Base-by-base conservation (phyloP, 2,329 filamentous ascomycete species). In the Hypocreales sp. region DNA sequence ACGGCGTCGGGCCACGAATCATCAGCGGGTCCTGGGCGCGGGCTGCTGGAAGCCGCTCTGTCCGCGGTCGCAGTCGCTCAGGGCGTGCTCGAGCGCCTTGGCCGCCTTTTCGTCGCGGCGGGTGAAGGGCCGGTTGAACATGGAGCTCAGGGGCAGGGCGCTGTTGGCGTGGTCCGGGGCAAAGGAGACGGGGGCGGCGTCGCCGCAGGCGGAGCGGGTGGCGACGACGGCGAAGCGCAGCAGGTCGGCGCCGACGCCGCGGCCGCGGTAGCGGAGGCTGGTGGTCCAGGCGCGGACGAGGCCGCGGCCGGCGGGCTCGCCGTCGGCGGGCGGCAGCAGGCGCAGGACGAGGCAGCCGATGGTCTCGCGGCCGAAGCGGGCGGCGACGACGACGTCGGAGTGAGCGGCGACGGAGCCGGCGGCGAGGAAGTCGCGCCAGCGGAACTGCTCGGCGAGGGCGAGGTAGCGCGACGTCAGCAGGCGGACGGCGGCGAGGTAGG, bases 251-350 rank as follows among this genome's bases (percentile, higher is more conserved):
- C 82, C 83, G 7, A 90, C 58, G 1, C 82, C 81, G 32, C 68
- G 69, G 16, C 65, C 58, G 13, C 83, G 64, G 49, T 83, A 90
- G 38, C 64, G 61, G 26, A 73, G 50, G 46, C 62, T 66, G 1
- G 84, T 80, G 2, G 82, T 86, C 82, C 83, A 92, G 3, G 77
- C 83, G 11, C 79, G 68, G 28, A 93, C 72, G 18, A 79, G 52
- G 4, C 72, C 78, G 32, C 61, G 64, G 25, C 69, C 69, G 23
- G 2, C 11, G 24, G 4, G 53, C 49, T 25, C 11, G 11, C 7
- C 26, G 8, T 26, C 4, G 8, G 14, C 20, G 5, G 16, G n/a
- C 2, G 20, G 23, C 35, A 69, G 60, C 40, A 79, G 61, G 4
- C 69, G 67, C 31, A 90, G 48, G 1, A 90, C 63, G n/a, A 80